These are phyloP conservation scores for Cyclanthera cordifolia DNA, from an alignment of 306 rosid species.

Conservation along the genomic window DNA sequence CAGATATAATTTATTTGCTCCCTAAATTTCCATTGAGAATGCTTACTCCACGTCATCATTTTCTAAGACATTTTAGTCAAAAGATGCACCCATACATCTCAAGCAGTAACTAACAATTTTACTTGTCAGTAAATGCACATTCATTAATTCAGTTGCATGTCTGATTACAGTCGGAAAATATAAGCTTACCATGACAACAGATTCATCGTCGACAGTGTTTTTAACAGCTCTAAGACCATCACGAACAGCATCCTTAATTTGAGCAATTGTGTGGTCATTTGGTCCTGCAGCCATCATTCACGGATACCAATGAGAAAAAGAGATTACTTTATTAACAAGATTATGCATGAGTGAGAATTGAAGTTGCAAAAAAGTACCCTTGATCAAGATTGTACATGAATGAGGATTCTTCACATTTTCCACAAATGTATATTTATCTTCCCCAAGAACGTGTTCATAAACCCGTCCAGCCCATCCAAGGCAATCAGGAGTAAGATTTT, in stretches of 20 bases:
- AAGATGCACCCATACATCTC: not conserved
- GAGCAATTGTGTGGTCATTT: conserved; percentile 94
- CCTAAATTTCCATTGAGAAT: not conserved
- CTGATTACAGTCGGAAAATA: not conserved
- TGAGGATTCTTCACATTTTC: conserved; percentile 88
- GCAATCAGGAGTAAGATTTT: conserved; percentile 77
- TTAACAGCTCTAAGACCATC: conserved; percentile 95
- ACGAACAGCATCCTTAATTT: conserved; percentile 95
- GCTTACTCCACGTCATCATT: not conserved
- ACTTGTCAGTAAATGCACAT: not conserved
- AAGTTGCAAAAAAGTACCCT: conserved; percentile 35
- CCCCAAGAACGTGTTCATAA: conserved; percentile 92
- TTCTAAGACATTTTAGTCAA: not conserved
- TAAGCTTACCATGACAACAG: conserved; percentile 58
- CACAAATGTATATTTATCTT: conserved; percentile 86
- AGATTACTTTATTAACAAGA: conserved; percentile 24
- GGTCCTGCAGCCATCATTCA: conserved; percentile 56
- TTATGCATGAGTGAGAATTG: not conserved
- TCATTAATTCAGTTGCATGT: not conserved
- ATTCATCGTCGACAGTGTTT: conserved; percentile 91
- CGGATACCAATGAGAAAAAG: conserved; percentile 11
- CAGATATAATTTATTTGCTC: not conserved
- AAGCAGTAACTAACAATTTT: not conserved
- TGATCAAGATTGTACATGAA: conserved; percentile 91
- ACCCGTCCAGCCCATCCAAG: conserved; percentile 99